phyloP scores from a whole-genome alignment of 106 monocot genomes.

The Alisma plantagoaquatica region DNA sequence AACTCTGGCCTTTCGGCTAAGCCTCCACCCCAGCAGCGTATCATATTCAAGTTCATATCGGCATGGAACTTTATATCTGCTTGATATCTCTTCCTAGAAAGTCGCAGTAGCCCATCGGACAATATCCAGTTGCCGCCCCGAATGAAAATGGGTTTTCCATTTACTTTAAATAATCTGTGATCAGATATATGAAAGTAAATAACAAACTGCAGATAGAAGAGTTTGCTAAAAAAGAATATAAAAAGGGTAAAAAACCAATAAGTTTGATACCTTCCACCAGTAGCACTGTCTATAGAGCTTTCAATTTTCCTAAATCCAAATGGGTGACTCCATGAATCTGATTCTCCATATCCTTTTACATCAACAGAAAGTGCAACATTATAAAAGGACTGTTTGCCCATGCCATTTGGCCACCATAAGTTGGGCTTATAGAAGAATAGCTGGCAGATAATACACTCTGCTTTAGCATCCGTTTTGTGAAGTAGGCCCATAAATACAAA shows the following conservation, averaged over 20 bases:
- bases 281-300: constrained; percentile 59
- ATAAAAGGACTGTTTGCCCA: constrained; percentile 85
- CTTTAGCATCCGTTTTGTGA: no score
- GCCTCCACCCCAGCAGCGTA: constrained; percentile 99
- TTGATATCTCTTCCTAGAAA: constrained; percentile 73
- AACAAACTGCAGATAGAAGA: no score
- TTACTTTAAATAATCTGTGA: constrained; percentile 85
- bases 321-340: constrained; percentile 77
- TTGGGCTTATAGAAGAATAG: constrained; percentile 93
- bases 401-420: constrained; percentile 99
- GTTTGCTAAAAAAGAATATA: no score
- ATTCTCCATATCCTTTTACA: constrained; percentile 89
- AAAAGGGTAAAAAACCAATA: no score
- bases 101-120: constrained; percentile 83
- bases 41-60: constrained; percentile 99
- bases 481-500: no score
- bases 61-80: constrained; percentile 94
- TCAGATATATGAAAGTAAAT: no score
- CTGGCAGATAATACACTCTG: constrained; percentile 38
- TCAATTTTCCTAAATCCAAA: constrained; percentile 96
- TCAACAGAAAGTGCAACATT: constrained; percentile 71
- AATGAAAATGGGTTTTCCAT: constrained; percentile 77
- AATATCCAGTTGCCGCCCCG: constrained; percentile 98
- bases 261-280: constrained; percentile 98
- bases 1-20: constrained; percentile 96